These are phyloP conservation scores for Daldinia sp. DNA, from an alignment of 2,329 filamentous ascomycete genomes.

Conservation along the genomic window DNA sequence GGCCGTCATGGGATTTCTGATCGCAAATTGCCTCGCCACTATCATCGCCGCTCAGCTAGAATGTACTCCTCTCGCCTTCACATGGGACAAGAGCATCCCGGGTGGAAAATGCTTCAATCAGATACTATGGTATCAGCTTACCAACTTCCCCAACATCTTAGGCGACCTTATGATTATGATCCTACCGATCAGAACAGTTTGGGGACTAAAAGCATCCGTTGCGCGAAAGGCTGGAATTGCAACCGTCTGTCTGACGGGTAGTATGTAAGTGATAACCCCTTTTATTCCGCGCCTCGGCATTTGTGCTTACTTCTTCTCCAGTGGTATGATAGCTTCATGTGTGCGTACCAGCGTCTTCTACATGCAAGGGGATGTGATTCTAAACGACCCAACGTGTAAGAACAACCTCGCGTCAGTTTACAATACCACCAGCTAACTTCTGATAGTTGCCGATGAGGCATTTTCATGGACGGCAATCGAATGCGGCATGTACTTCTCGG, in stretches of 20 bases:
- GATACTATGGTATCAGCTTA: conserved; percentile 6
- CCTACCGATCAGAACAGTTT: conserved; percentile 1
- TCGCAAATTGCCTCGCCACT: neutral
- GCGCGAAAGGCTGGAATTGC: conserved; percentile 1
- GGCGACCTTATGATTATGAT: conserved; percentile 2
- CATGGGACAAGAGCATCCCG: neutral
- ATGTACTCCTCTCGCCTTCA: neutral
- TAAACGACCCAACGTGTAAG: conserved; percentile 1
- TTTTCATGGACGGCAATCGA: conserved; percentile 6
- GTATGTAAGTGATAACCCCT: neutral
- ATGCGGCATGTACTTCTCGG: conserved; percentile 7
- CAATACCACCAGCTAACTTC: neutral
- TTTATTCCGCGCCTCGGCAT: neutral
- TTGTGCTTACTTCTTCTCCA: neutral
- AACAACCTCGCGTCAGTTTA: neutral
- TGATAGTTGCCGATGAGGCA: neutral
- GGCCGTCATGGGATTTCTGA: neutral
- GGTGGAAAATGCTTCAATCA: conserved; percentile 2
- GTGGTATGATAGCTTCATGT: neutral
- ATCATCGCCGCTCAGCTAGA: conserved; percentile 4
- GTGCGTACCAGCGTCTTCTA: conserved; percentile 1
- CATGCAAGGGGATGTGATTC: neutral
- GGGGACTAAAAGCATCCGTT: neutral
- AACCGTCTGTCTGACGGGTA: neutral
- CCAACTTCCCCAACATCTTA: conserved; percentile 2